Conservation (phyloP, 2,329 filamentous ascomycete genomes). For the Phialophora verrucosa region DNA sequence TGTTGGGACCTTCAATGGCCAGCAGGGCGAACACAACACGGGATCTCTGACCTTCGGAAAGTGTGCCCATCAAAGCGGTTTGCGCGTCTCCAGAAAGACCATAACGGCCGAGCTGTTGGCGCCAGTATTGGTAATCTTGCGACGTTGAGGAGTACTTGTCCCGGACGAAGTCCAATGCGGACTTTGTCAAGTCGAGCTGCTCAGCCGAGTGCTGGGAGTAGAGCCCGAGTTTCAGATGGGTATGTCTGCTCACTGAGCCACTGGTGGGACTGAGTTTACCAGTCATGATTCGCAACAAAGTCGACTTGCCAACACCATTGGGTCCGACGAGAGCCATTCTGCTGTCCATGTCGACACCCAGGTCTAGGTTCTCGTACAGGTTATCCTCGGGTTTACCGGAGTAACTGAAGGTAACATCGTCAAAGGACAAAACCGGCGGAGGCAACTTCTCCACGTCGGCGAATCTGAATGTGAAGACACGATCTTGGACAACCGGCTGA, state of each 20-base stretch:
- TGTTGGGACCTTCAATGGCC: conserved; percentile 95
- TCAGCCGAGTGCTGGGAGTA: conserved; percentile 99
- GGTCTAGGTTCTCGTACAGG: conserved; percentile 93
- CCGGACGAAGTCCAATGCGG: conserved; percentile 93
- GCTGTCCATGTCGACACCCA: conserved; percentile 99
- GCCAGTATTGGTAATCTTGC: conserved; percentile 99
- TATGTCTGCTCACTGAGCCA: conserved; percentile 86
- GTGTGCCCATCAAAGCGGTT: conserved; percentile 95
- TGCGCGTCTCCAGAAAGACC: conserved; percentile 91
- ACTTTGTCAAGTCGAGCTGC: conserved; percentile 98
- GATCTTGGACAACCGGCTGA: conserved; percentile 82
- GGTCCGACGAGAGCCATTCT: conserved; percentile 95
- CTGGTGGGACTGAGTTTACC: conserved; percentile 84
- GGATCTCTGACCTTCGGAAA: conserved; percentile 97
- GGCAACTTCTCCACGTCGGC: conserved; percentile 99
- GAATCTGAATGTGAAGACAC: conserved; percentile 96
- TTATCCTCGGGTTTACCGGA: conserved; percentile 87
- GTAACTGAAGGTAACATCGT: conserved; percentile 98
- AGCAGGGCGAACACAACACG: conserved; percentile 97
- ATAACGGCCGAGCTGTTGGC: conserved; percentile 94
- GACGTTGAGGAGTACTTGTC: conserved; percentile 89
- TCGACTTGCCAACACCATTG: conserved; percentile 99
- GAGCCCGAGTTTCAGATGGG: conserved; percentile 95
- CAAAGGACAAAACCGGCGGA: conserved; percentile 92
- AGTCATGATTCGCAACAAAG: conserved; percentile 93